Evolutionary conservation across 305 asterid species (phyloP).

Genomic region (Fraxinus paxiana): DNA sequence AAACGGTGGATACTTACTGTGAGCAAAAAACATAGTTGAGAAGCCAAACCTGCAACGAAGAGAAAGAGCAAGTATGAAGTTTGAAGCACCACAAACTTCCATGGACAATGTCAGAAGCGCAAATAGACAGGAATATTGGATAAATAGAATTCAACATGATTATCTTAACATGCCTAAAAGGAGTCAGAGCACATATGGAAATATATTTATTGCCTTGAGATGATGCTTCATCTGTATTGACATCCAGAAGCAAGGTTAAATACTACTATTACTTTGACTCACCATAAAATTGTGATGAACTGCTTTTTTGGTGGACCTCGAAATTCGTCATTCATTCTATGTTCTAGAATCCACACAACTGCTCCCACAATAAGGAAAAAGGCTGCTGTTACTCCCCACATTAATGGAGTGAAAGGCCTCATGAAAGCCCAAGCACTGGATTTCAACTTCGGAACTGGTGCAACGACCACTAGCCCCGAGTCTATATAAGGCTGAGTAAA

Average conservation of each 20-base stretch:
- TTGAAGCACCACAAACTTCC: conserved; percentile 8
- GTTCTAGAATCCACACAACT: conserved; percentile 78
- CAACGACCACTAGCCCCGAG: conserved; percentile 73
- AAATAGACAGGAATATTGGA: conserved; percentile 1
- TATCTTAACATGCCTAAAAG: conserved; percentile 6
- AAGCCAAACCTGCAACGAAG: conserved; percentile 78
- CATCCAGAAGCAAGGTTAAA: neutral
- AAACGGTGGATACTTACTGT: conserved; percentile 49
- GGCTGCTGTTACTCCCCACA: conserved; percentile 63
- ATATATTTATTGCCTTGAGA: neutral
- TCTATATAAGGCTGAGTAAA: conserved; percentile 82
- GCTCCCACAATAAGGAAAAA: conserved; percentile 59
- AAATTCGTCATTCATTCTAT: conserved; percentile 70
- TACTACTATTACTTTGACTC: conserved; percentile 18
- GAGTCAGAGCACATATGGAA: neutral
- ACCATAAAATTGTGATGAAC: conserved; percentile 64
- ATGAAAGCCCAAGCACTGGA: conserved; percentile 70
- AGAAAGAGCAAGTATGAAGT: conserved; percentile 20
- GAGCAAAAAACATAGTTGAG: conserved; percentile 79
- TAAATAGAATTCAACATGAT: neutral
- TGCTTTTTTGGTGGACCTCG: conserved; percentile 78
- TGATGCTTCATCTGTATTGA: neutral
- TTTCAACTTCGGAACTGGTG: conserved; percentile 44
- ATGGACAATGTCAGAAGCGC: neutral
- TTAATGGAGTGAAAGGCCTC: conserved; percentile 64